phyloP scores from a whole-genome alignment of 148 eudicot genomes.

The Fagopyrum homotropicum region DNA sequence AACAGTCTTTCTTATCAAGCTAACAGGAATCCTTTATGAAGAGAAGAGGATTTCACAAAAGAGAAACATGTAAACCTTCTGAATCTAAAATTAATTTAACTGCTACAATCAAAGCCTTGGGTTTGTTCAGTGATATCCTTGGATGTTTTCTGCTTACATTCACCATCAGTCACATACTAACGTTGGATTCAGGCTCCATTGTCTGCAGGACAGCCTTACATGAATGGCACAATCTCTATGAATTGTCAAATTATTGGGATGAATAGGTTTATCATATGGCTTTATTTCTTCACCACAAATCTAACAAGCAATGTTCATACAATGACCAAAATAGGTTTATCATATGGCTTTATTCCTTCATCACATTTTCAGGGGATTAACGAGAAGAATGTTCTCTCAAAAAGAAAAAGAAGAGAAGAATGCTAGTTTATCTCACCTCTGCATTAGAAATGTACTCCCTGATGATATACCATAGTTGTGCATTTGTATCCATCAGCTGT shows the following conservation, averaged over 20 bases:
- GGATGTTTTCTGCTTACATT: background rate
- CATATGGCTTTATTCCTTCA: background rate
- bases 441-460: slow-evolving; percentile 90
- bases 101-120: background rate
- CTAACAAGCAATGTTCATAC: background rate
- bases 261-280: background rate
- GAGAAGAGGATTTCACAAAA: background rate
- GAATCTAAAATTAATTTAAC: background rate
- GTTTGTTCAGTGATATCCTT: background rate
- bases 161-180: background rate
- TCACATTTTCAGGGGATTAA: background rate
- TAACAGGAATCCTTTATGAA: background rate
- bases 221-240: background rate
- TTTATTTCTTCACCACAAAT: background rate
- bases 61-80: background rate
- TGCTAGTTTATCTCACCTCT: slow-evolving; percentile 46
- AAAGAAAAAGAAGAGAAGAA: background rate
- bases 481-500: slow-evolving; percentile 98
- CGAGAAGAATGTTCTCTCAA: background rate
- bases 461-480: slow-evolving; percentile 96
- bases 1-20: background rate
- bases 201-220: too few species aligned
- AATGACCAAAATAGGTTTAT: background rate
- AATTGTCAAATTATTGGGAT: background rate
- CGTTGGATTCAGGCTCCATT: background rate